Base-by-base conservation (phyloP, 2,329 filamentous ascomycete genomes). In the Monosporascus sp. region DNA sequence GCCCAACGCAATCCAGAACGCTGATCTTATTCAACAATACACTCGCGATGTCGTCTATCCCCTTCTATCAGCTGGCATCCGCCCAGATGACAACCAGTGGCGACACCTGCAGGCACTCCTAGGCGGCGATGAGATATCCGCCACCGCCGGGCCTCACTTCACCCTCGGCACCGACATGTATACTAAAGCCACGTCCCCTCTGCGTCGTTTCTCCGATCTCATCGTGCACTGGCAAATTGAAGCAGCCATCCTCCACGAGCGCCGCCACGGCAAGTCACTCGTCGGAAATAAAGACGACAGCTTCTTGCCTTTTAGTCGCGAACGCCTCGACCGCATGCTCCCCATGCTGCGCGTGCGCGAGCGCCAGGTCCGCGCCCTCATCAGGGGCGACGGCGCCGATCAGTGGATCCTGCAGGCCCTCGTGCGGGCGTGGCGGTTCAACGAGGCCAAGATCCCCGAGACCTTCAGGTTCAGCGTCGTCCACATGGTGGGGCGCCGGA, bases 201-300 rank as follows among this genome's bases (percentile, higher is more conserved):
- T 88, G n/a, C 81, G 85, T 37, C 79, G 85, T 44, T 87, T 79
- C 67, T 69, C 74, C 5, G 85, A 88, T 66, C 70, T 88, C 47
- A 65, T 88, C 35, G 76, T 80, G 2, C 84, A 87, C 69, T 87
- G 82, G 81, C 84, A 88, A 66, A 80, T 88, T 56, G 78, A 86
- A 62, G 79, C 78, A 2, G 78, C 81, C 9, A 69, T 88, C 35
- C 61, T 72, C 8, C 70, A 76, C 58, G 78, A 80, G 65, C 58
- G 63, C 37, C 68, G 64, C 40, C 60, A 61, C 9, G 70, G 70
- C 38, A 50, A 60, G n/a, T 67, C 68, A 24, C 67, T 77, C 5
- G 58, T 67, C 37, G 67, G 67, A 17, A 70, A 64, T 54, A 66
- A 55, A 37, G 58, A 61, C 6, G 57, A 60, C 28, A 47, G 53